phyloP scores from a whole-genome alignment of 208 protist species.

The Herpetomonas samuelpessoai region DNA sequence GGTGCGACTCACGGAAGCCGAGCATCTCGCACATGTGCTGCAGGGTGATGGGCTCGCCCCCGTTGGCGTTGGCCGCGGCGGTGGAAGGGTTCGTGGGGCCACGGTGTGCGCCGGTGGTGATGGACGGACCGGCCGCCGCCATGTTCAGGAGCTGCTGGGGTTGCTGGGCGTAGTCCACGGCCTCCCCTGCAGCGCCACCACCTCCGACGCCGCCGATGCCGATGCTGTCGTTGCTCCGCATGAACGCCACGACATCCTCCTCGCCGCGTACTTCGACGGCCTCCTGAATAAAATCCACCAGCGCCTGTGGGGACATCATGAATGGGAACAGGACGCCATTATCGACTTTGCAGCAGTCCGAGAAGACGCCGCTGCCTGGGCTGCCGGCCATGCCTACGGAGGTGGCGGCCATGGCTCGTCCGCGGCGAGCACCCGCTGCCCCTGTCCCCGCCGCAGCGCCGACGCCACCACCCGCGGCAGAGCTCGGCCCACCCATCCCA shows the following conservation, averaged over 20 bases:
- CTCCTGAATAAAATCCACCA: conserved; percentile 92
- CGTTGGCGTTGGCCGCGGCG: conserved; percentile 4
- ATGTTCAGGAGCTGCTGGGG: too few relatives aligned
- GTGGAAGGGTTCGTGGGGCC: not conserved
- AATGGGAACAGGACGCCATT: conserved; percentile 86
- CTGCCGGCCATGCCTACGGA: not conserved
- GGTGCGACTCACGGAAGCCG: conserved; percentile 46
- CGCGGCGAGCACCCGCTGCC: too few relatives aligned
- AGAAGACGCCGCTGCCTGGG: conserved; percentile 77
- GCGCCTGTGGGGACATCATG: conserved; percentile 85
- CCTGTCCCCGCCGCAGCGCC: too few relatives aligned
- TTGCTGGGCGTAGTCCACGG: conserved; percentile 4
- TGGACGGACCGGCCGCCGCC: too few relatives aligned
- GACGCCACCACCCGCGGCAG: too few relatives aligned
- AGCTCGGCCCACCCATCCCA: too few relatives aligned
- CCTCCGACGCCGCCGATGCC: not conserved
- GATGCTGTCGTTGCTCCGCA: too few relatives aligned
- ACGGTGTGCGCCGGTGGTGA: too few relatives aligned
- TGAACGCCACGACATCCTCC: conserved; percentile 65
- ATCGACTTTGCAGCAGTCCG: conserved; percentile 92
- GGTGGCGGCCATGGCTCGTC: too few relatives aligned
- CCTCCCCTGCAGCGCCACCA: conserved; percentile 1
- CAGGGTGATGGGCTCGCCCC: conserved; percentile 43
- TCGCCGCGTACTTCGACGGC: conserved; percentile 77
- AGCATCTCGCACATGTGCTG: conserved; percentile 55